A percentile compares a stretch with the other conserved stretches of the same genome.
Conservation (phyloP, 257 asterid genomes). For the Ligustrum vulgare region DNA sequence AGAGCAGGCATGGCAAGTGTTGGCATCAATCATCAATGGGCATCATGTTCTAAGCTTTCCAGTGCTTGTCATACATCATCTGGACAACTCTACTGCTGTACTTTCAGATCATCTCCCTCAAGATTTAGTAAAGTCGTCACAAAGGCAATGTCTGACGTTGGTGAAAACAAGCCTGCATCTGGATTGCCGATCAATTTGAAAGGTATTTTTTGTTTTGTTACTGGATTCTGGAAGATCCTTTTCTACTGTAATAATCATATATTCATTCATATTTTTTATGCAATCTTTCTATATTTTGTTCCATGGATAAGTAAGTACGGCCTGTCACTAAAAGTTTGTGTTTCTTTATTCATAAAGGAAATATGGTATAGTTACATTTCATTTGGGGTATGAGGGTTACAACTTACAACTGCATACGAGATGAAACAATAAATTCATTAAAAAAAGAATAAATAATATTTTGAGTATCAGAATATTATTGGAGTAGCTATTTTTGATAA, state of each 20-base stretch:
- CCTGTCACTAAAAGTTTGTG: neutral
- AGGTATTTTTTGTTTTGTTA: constrained; percentile 40
- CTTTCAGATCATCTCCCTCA: constrained; percentile 48
- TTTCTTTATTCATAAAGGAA: neutral
- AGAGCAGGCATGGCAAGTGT: constrained; percentile 33
- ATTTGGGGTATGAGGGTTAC: neutral
- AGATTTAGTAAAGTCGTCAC: constrained; percentile 40
- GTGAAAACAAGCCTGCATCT: constrained; percentile 48
- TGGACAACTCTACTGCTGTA: constrained; percentile 38
- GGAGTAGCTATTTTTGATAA: neutral
- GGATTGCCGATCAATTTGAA: constrained; percentile 63
- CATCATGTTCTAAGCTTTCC: constrained; percentile 52
- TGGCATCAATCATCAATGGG: constrained; percentile 28
- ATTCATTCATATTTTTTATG: neutral
- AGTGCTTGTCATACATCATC: constrained; percentile 54
- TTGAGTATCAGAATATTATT: neutral
- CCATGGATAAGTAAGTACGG: neutral
- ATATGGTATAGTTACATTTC: neutral
- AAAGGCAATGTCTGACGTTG: constrained; percentile 61
- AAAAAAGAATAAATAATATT: neutral
- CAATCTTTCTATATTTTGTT: neutral
- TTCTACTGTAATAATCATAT: constrained; percentile 2
- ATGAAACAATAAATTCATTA: neutral
- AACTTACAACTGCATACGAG: neutral
- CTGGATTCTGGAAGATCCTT: neutral